Base-by-base conservation (phyloP, 176 grass and related monocot species). In the Eragrostis curvula region DNA sequence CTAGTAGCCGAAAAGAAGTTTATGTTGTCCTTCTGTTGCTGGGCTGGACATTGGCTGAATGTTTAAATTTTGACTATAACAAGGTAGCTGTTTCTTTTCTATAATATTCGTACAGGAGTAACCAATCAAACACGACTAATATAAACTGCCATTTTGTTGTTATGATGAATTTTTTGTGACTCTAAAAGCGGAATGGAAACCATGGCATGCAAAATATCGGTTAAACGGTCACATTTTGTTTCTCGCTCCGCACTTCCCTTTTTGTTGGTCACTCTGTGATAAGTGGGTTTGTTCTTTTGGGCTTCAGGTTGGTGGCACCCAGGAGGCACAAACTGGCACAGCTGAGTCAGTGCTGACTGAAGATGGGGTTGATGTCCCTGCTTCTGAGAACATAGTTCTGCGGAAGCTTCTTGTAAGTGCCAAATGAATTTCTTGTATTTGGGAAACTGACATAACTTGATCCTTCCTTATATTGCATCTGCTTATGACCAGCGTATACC, bases 341-440 rank as follows among this genome's bases (percentile, higher is more conserved):
- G 74, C n/a, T 24, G 73, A 92, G 67, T 65, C 76, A 0, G 83
- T 88, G 59, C 32, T 77, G 45, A 88, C 67, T 70, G 87, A 89
- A 78, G 83, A 69, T 68, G 87, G 79, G 9, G 32, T 68, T 63
- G 88, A 82, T 81, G 58, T 9, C 9, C 43, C 84, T 83, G 70
- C 68, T 60, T 50, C 89, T 20, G 85, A 94, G 59, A 96, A 94
- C 62, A 78, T 68, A 25, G 77, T 96, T 79, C 77, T 99, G 32
- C 85, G 97, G 71, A 99, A 91, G 85, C 91, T 99, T 92, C 93
- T 99, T 92, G 97, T 99, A 87, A 94, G 89, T 90, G 56, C 50
- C 68, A 92, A 48, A 3, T 43, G 11, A 58, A 74, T 76, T 80
- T 82, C 12, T 12, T 71, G 62, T 76, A 72, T 56, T 66, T 78